phyloP scores from a whole-genome alignment of 352 stramenopile species.

The Pythium periplocum region DNA sequence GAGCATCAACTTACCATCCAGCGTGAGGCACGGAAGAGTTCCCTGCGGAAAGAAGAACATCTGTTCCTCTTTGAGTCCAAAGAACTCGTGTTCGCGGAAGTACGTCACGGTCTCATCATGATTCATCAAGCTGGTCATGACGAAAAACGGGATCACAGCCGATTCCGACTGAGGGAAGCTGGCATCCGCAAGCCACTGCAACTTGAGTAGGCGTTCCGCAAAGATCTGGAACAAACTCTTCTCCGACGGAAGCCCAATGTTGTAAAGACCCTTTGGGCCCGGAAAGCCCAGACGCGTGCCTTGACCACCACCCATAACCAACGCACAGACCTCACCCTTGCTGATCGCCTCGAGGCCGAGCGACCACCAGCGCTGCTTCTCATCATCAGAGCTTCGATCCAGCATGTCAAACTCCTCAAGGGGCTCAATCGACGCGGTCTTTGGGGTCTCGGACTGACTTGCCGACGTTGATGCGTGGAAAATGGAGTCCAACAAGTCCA shows the following conservation, averaged over 20 bases:
- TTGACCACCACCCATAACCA: slow-evolving; percentile 94
- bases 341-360: slow-evolving; percentile 78
- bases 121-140: slow-evolving; percentile 98
- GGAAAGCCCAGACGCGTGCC: slow-evolving; percentile 96
- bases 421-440: slow-evolving; percentile 40
- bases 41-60: slow-evolving; percentile 96
- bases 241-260: slow-evolving; percentile 88
- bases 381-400: slow-evolving; percentile 30
- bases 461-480: slow-evolving; percentile 35
- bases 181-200: slow-evolving; percentile 32
- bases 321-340: slow-evolving; percentile 87
- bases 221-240: slow-evolving; percentile 95
- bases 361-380: slow-evolving; percentile 40
- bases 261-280: slow-evolving; percentile 94
- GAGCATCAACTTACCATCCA: slow-evolving; percentile 95
- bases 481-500: slow-evolving; percentile 59
- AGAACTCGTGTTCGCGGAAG: slow-evolving; percentile 89
- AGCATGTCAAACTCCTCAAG: slow-evolving; percentile 62
- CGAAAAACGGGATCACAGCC: slow-evolving; percentile 80
- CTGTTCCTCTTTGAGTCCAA: slow-evolving; percentile 86
- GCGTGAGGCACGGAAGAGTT: slow-evolving; percentile 93
- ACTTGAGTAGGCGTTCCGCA: slow-evolving; percentile 82
- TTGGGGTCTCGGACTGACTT: slow-evolving; percentile 7
- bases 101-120: slow-evolving; percentile 89
- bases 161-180: neutral